phyloP scores from a whole-genome alignment of 176 grass and related monocot genomes.

The Echinochloa phyllopogon region DNA sequence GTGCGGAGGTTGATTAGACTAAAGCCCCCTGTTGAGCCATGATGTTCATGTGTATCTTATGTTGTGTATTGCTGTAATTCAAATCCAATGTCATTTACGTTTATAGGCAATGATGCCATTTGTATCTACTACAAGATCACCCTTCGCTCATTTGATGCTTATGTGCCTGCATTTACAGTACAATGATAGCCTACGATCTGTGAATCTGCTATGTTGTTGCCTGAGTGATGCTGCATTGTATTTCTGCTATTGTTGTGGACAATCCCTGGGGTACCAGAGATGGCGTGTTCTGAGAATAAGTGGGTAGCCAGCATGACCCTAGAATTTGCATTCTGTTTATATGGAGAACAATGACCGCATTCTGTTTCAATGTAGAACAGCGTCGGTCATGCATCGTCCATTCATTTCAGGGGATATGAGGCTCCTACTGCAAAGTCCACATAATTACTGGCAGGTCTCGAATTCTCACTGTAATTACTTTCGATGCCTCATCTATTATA shows the following conservation, averaged over 20 bases:
- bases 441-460: background rate
- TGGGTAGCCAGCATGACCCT: background rate
- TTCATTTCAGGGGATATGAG: background rate
- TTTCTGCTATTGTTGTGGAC: background rate
- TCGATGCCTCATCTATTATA: background rate
- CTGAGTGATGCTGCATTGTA: background rate
- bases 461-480: background rate
- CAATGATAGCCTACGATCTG: background rate
- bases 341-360: background rate
- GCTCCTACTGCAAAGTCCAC: too few species aligned
- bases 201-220: background rate
- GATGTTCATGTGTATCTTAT: constrained; percentile 29
- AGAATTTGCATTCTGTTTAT: background rate
- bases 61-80: constrained; percentile 20
- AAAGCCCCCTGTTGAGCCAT: constrained; percentile 75
- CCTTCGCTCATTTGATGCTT: background rate
- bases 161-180: background rate
- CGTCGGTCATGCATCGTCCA: background rate
- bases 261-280: background rate
- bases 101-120: background rate
- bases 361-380: background rate
- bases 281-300: background rate
- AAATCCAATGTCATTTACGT: constrained; percentile 6
- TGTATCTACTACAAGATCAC: constrained; percentile 28
- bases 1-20: constrained; percentile 77